Evolutionary conservation across 2,329 filamentous ascomycete species (phyloP).

Genomic region (Penicillium hordei): DNA sequence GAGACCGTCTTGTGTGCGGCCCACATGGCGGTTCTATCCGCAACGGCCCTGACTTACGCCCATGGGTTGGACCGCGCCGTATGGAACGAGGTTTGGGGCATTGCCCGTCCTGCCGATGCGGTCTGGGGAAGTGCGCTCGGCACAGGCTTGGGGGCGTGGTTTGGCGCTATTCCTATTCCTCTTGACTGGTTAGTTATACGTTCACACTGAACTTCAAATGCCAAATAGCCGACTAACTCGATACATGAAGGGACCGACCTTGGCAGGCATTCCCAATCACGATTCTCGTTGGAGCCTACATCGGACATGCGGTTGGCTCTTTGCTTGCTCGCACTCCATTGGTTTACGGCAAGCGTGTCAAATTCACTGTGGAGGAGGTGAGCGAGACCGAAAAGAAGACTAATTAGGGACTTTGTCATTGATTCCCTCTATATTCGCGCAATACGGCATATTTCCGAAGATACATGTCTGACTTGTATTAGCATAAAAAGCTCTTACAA

Average conservation of each 20-base stretch:
- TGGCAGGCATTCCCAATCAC: conserved; percentile 99
- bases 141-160: conserved; percentile 77
- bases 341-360: conserved; percentile 38
- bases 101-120: conserved; percentile 74
- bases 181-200: conserved; percentile 73
- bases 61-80: conserved; percentile 72
- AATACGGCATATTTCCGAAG: neutral
- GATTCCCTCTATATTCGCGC: neutral
- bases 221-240: conserved; percentile 4
- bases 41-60: conserved; percentile 80
- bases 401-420: conserved; percentile 7
- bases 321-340: conserved; percentile 31
- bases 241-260: conserved; percentile 70
- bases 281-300: conserved; percentile 77
- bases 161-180: conserved; percentile 91
- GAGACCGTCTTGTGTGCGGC: conserved; percentile 79
- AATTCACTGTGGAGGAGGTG: conserved; percentile 29
- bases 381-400: conserved; percentile 22
- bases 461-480: neutral
- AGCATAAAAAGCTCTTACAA: neutral
- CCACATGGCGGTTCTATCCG: conserved; percentile 75
- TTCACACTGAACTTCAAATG: neutral
- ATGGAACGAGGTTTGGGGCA: conserved; percentile 69
- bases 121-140: conserved; percentile 81
- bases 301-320: conserved; percentile 69